Percentiles rank a stretch among this genome's conserved stretches.
Evolutionary conservation across 2,329 filamentous ascomycete genomes (phyloP).

Genomic region (Ophiosphaerella narmari): DNA sequence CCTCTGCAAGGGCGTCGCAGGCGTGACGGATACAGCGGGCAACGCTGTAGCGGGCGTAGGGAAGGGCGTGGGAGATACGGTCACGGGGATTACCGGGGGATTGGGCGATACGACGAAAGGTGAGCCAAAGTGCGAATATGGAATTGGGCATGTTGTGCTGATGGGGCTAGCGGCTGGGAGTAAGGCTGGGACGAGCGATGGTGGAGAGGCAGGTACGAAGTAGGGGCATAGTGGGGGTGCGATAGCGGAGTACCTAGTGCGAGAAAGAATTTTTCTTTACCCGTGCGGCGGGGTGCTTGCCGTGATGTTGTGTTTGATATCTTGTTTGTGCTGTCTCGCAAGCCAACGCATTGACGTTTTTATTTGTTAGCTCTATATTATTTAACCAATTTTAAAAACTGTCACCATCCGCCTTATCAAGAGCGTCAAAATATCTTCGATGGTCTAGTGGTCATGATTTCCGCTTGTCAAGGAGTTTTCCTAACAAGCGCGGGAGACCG

Average conservation of each 20-base stretch:
- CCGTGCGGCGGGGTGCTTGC: too few species aligned
- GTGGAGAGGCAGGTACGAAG: background rate
- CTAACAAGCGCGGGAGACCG: conserved; percentile 8
- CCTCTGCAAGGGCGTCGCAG: conserved; percentile 38
- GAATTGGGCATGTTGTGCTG: conserved; percentile 10
- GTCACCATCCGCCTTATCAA: conserved; percentile 13
- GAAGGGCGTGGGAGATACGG: conserved; percentile 43
- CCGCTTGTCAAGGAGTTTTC: conserved; percentile 17
- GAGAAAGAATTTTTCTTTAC: too few species aligned
- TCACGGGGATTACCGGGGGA: conserved; percentile 39
- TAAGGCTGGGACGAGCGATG: background rate
- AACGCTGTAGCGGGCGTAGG: conserved; percentile 38
- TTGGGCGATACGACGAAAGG: conserved; percentile 41
- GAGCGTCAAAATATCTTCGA: conserved; percentile 17
- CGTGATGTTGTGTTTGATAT: too few species aligned
- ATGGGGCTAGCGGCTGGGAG: conserved; percentile 12
- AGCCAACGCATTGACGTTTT: too few species aligned
- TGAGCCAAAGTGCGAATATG: conserved; percentile 23
- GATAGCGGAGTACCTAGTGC: too few species aligned
- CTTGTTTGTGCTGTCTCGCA: too few species aligned
- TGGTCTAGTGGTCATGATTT: conserved; percentile 31
- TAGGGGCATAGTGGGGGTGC: too few species aligned
- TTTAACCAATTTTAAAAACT: conserved; percentile 3
- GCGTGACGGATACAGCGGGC: conserved; percentile 36
- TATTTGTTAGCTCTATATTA: background rate